Evolutionary conservation across 2,329 filamentous ascomycete genomes (phyloP).

Genomic region (Parastagonospora nodorum): DNA sequence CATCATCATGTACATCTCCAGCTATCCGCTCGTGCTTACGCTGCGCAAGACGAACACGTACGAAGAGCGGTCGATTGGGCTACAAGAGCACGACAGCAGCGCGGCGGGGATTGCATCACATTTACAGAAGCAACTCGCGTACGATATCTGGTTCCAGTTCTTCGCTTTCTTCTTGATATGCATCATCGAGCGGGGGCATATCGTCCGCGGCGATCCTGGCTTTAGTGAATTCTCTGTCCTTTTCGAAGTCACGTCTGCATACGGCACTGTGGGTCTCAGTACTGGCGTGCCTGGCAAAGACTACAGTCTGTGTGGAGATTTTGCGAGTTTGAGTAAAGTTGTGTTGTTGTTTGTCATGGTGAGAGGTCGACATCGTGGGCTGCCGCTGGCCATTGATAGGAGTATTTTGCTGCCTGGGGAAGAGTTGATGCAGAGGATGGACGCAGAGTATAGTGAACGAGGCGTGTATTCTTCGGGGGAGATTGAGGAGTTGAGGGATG

Average conservation of each 20-base stretch:
- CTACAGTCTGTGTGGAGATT: slow-evolving; percentile 62
- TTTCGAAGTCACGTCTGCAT: slow-evolving; percentile 63
- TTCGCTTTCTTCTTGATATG: slow-evolving; percentile 65
- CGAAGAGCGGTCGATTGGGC: slow-evolving; percentile 69
- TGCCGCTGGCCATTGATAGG: slow-evolving; percentile 38
- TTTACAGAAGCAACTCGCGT: slow-evolving; percentile 67
- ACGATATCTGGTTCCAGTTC: slow-evolving; percentile 70
- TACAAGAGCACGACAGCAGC: slow-evolving; percentile 50
- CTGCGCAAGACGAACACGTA: slow-evolving; percentile 74
- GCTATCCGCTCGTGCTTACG: slow-evolving; percentile 66
- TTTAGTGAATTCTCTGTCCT: slow-evolving; percentile 44
- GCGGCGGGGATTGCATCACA: slow-evolving; percentile 48
- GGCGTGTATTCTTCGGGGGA: slow-evolving; percentile 13
- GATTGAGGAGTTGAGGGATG: slow-evolving; percentile 16
- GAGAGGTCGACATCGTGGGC: slow-evolving; percentile 33
- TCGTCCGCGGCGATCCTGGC: slow-evolving; percentile 45
- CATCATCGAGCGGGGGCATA: slow-evolving; percentile 64
- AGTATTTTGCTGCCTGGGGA: slow-evolving; percentile 40
- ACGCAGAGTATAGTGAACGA: slow-evolving; percentile 33
- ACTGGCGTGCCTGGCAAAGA: slow-evolving; percentile 60
- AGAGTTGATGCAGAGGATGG: slow-evolving; percentile 42
- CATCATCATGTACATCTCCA: slow-evolving; percentile 70
- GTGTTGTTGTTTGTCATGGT: slow-evolving; percentile 64
- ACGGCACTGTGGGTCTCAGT: slow-evolving; percentile 66
- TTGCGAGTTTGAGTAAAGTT: slow-evolving; percentile 62